Evolutionary conservation across 345 rosid genomes (phyloP), one percentile per base, ranked within the genome.

Genomic region (Citrus glauca): DNA sequence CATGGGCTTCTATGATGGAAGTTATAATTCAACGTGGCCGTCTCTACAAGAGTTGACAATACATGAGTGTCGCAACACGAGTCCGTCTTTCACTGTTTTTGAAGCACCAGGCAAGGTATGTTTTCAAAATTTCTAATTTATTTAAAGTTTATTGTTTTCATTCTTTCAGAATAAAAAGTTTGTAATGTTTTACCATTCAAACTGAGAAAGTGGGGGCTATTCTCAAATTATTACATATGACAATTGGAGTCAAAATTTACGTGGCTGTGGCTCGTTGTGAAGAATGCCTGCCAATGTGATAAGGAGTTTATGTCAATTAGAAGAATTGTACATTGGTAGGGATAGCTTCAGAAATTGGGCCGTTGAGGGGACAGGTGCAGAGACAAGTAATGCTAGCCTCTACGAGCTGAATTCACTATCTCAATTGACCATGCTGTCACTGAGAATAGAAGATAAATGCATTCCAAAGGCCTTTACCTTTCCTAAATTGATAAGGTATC

Each of bases 371-470:
- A 45, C 5, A 25, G 45, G n/a, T n/a, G 48, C 4, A 2, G 25
- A 66, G 48, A 3, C 14, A 17, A 66, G 71, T 13, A 66, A 17
- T 37, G 45, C 50, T 7, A 66, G 50, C 16, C 27, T 66, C 5
- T 66, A 1, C 1, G 71, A 35, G 71, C 24, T 66, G 7, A 66
- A 35, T 66, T 66, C 53, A 35, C 14, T 20, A 1, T 37, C 70
- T 5, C 70, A 6, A 5, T 66, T 66, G 70, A 22, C 42, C 13
- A 9, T 3, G 4, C 8, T 67, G 2, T 67, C 27, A 6, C 0
- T 35, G 67, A 0, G 0, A 0, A 13, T 63, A 7, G 0, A 3
- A 0, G 50, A 11, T 13, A 1, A 45, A 3, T 3, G 1, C 50
- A 1, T 38, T 67, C 50, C 50, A 10, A 0, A 38, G 40, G 17